A percentile compares a stretch with the other conserved stretches of the same genome.
phyloP scores from a whole-genome alignment of 176 grass and related monocot genomes.

The Alloteropsis semialata region DNA sequence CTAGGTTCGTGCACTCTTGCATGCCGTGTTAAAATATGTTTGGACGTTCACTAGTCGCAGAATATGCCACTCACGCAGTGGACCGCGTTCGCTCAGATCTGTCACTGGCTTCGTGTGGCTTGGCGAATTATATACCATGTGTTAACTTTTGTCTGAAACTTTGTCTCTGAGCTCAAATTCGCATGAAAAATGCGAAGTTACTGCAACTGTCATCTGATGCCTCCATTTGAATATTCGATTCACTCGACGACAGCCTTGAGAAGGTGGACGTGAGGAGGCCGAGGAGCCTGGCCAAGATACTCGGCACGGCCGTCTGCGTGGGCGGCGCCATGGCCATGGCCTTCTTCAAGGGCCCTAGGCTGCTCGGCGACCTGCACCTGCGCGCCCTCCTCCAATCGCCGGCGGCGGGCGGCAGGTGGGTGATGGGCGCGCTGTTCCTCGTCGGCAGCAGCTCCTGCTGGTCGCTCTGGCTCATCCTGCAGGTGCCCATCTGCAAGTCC shows the following conservation, averaged over 20 bases:
- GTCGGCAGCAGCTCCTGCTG: slow-evolving; percentile 58
- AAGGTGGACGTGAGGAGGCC: slow-evolving; percentile 32
- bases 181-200: background rate
- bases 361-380: slow-evolving; percentile 26
- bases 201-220: background rate
- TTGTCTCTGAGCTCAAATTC: background rate
- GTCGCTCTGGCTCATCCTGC: slow-evolving; percentile 79
- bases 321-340: slow-evolving; percentile 61
- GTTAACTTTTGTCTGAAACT: too few species aligned
- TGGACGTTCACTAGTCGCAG: background rate
- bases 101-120: background rate
- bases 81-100: background rate
- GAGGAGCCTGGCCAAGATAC: slow-evolving; percentile 62
- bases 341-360: slow-evolving; percentile 63
- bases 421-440: slow-evolving; percentile 39
- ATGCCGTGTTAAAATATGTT: background rate
- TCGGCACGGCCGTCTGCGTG: slow-evolving; percentile 56
- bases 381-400: background rate
- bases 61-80: background rate
- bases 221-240: background rate
- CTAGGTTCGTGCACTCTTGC: too few species aligned
- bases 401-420: slow-evolving; percentile 11
- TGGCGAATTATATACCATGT: background rate
- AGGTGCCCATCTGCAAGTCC: slow-evolving; percentile 69
- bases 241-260: slow-evolving; percentile 38